Conservation (phyloP, 2,329 filamentous ascomycete genomes). For the Septoria petroselini region DNA sequence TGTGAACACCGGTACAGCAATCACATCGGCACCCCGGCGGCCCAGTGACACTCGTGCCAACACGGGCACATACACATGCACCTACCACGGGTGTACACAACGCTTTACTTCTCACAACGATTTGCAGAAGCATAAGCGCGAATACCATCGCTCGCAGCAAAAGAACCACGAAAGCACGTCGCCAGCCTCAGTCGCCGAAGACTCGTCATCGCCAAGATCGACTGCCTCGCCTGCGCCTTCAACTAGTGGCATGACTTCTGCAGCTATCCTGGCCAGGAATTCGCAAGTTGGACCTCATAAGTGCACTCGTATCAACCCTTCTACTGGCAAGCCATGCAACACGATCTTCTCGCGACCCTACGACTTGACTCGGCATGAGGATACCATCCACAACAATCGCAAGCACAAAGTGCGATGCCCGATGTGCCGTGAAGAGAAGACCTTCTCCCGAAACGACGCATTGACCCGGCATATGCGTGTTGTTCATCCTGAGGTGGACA, state of each 20-base stretch:
- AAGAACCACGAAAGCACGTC: conserved; percentile 28
- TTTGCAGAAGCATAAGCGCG: conserved; percentile 92
- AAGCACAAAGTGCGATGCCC: conserved; percentile 95
- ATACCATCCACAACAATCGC: conserved; percentile 91
- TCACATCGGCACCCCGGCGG: conserved; percentile 42
- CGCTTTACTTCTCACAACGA: conserved; percentile 85
- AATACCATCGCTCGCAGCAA: conserved; percentile 77
- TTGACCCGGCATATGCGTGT: conserved; percentile 91
- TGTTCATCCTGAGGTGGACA: conserved; percentile 83
- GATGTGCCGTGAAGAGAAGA: conserved; percentile 93
- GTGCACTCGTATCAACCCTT: conserved; percentile 90
- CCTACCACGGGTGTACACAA: conserved; percentile 82
- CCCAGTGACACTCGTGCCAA: conserved; percentile 68
- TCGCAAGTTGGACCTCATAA: conserved; percentile 90
- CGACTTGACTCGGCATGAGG: conserved; percentile 92
- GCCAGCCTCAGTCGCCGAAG: conserved; percentile 40
- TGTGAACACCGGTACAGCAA: conserved; percentile 29
- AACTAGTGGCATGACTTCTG: conserved; percentile 49
- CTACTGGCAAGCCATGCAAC: conserved; percentile 90
- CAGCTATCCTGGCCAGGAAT: conserved; percentile 62
- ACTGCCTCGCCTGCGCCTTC: conserved; percentile 33
- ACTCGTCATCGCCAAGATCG: conserved; percentile 32
- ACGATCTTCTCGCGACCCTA: conserved; percentile 94
- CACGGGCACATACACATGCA: conserved; percentile 90
- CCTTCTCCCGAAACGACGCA: conserved; percentile 91